phyloP scores from a whole-genome alignment of 805 yeast genomes.

The Cyberlindnera bimundalis region DNA sequence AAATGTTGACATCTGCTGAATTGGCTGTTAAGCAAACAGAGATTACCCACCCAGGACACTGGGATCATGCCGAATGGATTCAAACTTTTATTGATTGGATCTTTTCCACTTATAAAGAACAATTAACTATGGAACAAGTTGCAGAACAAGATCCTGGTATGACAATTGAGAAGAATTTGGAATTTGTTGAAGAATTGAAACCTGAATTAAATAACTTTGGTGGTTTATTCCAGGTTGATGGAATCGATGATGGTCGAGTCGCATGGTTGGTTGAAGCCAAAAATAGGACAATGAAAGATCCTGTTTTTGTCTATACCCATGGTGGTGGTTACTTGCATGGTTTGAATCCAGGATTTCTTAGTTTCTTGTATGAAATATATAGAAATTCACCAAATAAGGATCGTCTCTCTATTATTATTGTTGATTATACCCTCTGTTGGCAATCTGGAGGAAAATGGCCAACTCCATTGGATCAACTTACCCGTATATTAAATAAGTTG shows the following conservation, averaged over 20 bases:
- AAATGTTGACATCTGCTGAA: slow-evolving; percentile 1
- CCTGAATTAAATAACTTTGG: slow-evolving; percentile 5
- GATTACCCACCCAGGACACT: not conserved
- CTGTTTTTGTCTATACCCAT: slow-evolving; percentile 17
- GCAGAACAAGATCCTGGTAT: slow-evolving; percentile 6
- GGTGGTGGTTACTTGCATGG: slow-evolving; percentile 23
- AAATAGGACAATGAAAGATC: slow-evolving; percentile 21
- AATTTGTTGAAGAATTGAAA: slow-evolving; percentile 1
- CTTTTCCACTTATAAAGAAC: slow-evolving; percentile 2
- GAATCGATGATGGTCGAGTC: slow-evolving; percentile 6
- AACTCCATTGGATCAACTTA: slow-evolving; percentile 25
- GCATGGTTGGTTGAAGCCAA: slow-evolving; percentile 28
- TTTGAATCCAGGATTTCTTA: slow-evolving; percentile 5
- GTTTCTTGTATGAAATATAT: slow-evolving; percentile 5
- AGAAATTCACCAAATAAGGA: slow-evolving; percentile 1
- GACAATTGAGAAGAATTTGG: slow-evolving; percentile 3
- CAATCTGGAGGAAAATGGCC: slow-evolving; percentile 19
- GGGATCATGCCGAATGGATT: slow-evolving; percentile 6
- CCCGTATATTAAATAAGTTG: slow-evolving; percentile 18
- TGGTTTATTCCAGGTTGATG: slow-evolving; percentile 6
- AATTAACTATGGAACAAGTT: slow-evolving; percentile 3
- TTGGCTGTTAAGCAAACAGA: slow-evolving; percentile 2
- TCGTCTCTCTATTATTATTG: slow-evolving; percentile 5
- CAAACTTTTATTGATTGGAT: not conserved
- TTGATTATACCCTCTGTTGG: slow-evolving; percentile 8